Base-by-base conservation (phyloP, 768 basidiomycete genomes). In the Lentinus brumalis region DNA sequence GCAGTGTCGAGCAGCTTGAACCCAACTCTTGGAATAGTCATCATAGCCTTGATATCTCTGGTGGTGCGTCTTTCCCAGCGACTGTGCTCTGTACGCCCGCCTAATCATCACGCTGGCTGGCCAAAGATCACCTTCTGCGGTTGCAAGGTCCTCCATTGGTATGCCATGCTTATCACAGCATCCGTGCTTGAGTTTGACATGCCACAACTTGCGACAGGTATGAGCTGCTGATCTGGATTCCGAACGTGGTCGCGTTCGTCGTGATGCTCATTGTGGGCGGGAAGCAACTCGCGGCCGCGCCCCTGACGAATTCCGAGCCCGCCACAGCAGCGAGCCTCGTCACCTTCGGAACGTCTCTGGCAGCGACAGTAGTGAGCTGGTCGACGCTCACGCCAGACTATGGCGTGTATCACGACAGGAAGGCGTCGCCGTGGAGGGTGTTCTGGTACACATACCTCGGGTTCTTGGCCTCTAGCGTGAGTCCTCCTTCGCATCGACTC, bases 361-460 rank as follows among this genome's bases (percentile, higher is more conserved):
- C 76, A 5, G 76, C 80, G 0, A 79, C 73, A 44, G 70, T 80
- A 21, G 67, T 81, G 46, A 75, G 76, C 50, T 80, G 76, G 75
- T 73, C 75, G 42, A 59, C 76, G 1, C 71, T 82, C 65, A 76
- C 75, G 1, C 73, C 81, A 2, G 82, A 84, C 56, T 83, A 83
- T 49, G 80, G 80, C n/a, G 75, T 81, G 29, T 82, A 82, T 62
- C 80, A 83, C 65, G 71, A 60, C 61, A 67, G 35, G 59, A 72
- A 67, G 57, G 67, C 62, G 30, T 66, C 61, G 4, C 53, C 66
- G 65, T 51, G 63, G 57, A 73, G 74, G 38, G 71, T 82, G 35
- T 80, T 79, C 66, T 35, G 73, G 15, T 82, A 79, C 63, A 75
- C 79, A 1, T 83, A 82, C 63, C 69, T 78, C 5, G 82, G 81